Evolutionary conservation across 2,329 filamentous ascomycete genomes (phyloP), one percentile per base, ranked within the genome.

Genomic region (Cercospora janseana): DNA sequence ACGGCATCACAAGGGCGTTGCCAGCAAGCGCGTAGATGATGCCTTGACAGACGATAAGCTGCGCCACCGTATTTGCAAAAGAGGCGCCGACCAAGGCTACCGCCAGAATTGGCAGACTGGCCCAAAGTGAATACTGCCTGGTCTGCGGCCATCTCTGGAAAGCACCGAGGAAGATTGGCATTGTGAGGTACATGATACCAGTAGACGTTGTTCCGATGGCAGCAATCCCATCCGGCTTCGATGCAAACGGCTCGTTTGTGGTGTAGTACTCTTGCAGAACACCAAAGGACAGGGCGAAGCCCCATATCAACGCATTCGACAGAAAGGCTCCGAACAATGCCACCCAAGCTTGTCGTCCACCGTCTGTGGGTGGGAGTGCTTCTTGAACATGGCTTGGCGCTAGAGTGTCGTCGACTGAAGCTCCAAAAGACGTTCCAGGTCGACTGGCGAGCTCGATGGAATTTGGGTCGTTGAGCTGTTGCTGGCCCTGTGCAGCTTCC

Each of bases 281-380:
- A 35, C 65, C 65, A 40, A 61, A 67, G 6, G 58, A 58, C 21
- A 63, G 57, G 1, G 65, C 58, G 27, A 68, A 64, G n/a, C 61
- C 62, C 59, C 61, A 66, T 13, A 64, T 52, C 7, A 64, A 48
- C 5, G 54, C 59, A 27, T 66, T 61, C 26, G 57, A 51, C 9
- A 63, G 45, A 42, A 62, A 66, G 43, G 72, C 73, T 0, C 74
- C 76, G 10, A 71, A 68, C 4, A 81, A 63, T 55, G 78, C 76
- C 10, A 78, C 49, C 65, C 69, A 75, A 15, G 72, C 72, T 26
- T 63, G 49, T 46, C 62, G 66, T 4, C 72, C 72, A 45, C 66
- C 49, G 51, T 72, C 70, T 13, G 68, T 62, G 3, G 66, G 66
- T n/a, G 69, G 69, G 2, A 70, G 54, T 5, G 49, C 49, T 28